Evolutionary conservation across 495 filamentous ascomycete species (phyloP).

Genomic region (Hyaloscypha bicolor): DNA sequence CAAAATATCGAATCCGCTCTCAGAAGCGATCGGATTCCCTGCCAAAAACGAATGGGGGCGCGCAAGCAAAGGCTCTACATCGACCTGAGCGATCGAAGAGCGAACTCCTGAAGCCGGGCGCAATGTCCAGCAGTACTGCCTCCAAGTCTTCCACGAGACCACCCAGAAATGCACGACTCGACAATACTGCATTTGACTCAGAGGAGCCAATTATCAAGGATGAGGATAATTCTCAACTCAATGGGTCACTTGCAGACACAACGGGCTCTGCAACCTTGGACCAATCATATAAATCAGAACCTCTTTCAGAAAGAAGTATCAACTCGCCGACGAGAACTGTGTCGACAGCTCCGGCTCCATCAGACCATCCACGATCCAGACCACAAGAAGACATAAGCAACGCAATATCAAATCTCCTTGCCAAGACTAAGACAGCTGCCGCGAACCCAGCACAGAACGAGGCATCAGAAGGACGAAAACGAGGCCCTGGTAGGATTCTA

Average conservation of each 20-base stretch:
- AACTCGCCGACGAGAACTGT: slow-evolving; percentile 31
- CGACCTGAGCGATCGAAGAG: slow-evolving; percentile 8
- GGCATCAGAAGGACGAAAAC: slow-evolving; percentile 17
- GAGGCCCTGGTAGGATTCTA: slow-evolving; percentile 47
- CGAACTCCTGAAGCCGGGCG: neutral
- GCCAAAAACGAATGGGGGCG: neutral
- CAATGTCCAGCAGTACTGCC: neutral
- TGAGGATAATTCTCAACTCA: slow-evolving; percentile 28
- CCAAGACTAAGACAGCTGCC: slow-evolving; percentile 17
- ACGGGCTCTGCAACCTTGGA: slow-evolving; percentile 33
- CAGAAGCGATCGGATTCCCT: slow-evolving; percentile 20
- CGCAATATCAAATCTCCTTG: slow-evolving; percentile 24
- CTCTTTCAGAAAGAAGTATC: slow-evolving; percentile 31
- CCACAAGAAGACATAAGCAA: slow-evolving; percentile 30
- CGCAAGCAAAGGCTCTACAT: neutral
- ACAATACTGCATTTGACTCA: slow-evolving; percentile 10
- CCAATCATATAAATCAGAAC: slow-evolving; percentile 25
- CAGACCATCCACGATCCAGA: slow-evolving; percentile 26
- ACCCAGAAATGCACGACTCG: neutral
- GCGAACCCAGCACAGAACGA: slow-evolving; percentile 7
- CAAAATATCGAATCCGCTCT: slow-evolving; percentile 32
- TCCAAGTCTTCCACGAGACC: slow-evolving; percentile 4
- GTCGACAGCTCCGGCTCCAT: slow-evolving; percentile 33
- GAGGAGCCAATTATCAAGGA: slow-evolving; percentile 7
- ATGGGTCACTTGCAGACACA: slow-evolving; percentile 34